A percentile compares a stretch with the other conserved stretches of the same genome.
Evolutionary conservation across 768 basidiomycete genomes (phyloP).

Genomic region (Boletus sp.): DNA sequence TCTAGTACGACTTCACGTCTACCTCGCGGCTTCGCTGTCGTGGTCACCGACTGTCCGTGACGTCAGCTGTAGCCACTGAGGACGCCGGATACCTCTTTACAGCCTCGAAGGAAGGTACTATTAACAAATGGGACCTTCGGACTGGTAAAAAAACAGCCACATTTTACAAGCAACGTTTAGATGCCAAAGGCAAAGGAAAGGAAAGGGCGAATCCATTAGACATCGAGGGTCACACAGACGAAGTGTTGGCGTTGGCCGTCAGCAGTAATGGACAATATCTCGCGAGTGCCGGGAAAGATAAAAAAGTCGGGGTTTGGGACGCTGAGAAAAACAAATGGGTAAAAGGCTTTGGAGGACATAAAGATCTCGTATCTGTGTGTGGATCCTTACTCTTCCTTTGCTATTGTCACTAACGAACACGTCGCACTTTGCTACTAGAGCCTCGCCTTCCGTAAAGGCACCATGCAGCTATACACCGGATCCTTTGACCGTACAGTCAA

Average conservation of each 20-base stretch:
- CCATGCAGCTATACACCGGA: slow-evolving; percentile 63
- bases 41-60: slow-evolving; percentile 77
- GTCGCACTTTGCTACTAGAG: slow-evolving; percentile 39
- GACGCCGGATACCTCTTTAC: slow-evolving; percentile 79
- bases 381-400: slow-evolving; percentile 37
- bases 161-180: slow-evolving; percentile 57
- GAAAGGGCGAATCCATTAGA: slow-evolving; percentile 48
- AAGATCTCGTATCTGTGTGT: slow-evolving; percentile 66
- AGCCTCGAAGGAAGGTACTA: slow-evolving; percentile 85
- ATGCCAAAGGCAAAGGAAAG: slow-evolving; percentile 52
- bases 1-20: slow-evolving; percentile 54
- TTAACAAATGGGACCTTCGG: slow-evolving; percentile 79
- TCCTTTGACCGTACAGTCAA: slow-evolving; percentile 89
- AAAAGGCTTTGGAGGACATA: slow-evolving; percentile 76
- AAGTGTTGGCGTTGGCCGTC: slow-evolving; percentile 78
- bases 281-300: slow-evolving; percentile 84
- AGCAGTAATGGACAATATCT: slow-evolving; percentile 83
- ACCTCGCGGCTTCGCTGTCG: slow-evolving; percentile 53
- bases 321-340: slow-evolving; percentile 71
- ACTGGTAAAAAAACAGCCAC: slow-evolving; percentile 57
- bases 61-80: slow-evolving; percentile 74
- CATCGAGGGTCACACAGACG: slow-evolving; percentile 78
- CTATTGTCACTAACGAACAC: slow-evolving; percentile 8
- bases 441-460: slow-evolving; percentile 73
- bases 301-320: slow-evolving; percentile 84